Evolutionary conservation across 805 yeast genomes (phyloP).

Genomic region (Saccharomyces mikatae): DNA sequence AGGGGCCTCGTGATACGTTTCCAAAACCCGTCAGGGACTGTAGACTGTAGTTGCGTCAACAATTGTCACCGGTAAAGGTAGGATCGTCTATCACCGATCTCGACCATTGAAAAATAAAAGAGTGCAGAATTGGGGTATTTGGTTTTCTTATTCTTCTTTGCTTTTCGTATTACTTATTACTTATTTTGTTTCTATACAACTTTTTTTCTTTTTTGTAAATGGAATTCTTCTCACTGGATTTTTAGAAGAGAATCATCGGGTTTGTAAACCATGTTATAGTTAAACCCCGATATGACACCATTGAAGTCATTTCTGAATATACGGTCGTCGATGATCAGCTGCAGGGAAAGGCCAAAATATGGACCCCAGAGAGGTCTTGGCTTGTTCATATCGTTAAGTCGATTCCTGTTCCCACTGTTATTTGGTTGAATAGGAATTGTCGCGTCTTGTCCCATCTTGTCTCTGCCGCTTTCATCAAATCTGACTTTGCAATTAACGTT

Average conservation of each 20-base stretch:
- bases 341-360: constrained; percentile 60
- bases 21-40: not conserved
- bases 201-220: not conserved
- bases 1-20: not conserved
- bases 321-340: constrained; percentile 47
- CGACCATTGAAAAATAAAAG: not conserved
- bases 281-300: constrained; percentile 44
- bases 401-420: constrained; percentile 7
- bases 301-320: constrained; percentile 31
- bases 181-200: not conserved
- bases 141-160: not conserved
- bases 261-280: constrained; percentile 57
- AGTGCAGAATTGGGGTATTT: not conserved
- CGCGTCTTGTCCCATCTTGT: constrained; percentile 56
- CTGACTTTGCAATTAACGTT: constrained; percentile 51
- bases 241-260: constrained; percentile 44
- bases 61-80: not conserved
- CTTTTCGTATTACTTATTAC: not conserved
- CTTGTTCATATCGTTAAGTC: constrained; percentile 12
- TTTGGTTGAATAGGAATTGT: constrained; percentile 32
- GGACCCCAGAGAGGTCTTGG: constrained; percentile 57
- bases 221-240: constrained; percentile 3
- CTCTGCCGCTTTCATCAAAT: constrained; percentile 69
- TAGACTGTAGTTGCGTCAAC: not conserved
- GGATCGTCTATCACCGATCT: not conserved